These are phyloP conservation scores for Torrubiella hemipterigena DNA, from an alignment of 2,329 filamentous ascomycete species.

Conservation along the genomic window DNA sequence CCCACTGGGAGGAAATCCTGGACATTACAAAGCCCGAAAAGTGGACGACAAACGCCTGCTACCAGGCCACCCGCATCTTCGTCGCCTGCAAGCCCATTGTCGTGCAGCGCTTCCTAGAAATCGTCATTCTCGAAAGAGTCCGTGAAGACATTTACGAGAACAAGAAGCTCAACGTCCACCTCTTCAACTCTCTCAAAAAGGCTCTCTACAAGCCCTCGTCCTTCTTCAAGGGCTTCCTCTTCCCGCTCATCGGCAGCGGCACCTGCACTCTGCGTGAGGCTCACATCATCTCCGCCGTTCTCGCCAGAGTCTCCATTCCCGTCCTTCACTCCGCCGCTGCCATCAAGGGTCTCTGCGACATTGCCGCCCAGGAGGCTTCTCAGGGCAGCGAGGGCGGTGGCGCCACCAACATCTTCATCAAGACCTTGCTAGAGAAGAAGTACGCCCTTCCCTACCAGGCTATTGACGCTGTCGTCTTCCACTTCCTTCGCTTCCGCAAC, in stretches of 20 bases:
- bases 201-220: conserved; percentile 85
- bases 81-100: conserved; percentile 70
- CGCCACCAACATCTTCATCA: conserved; percentile 91
- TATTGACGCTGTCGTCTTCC: conserved; percentile 88
- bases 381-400: conserved; percentile 77
- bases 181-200: conserved; percentile 90
- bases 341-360: conserved; percentile 83
- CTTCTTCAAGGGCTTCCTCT: conserved; percentile 94
- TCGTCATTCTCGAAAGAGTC: conserved; percentile 79
- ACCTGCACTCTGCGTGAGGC: conserved; percentile 91
- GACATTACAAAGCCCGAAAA: conserved; percentile 69
- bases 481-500: conserved; percentile 82
- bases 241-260: conserved; percentile 73
- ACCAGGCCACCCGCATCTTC: conserved; percentile 86
- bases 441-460: conserved; percentile 94
- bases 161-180: conserved; percentile 88
- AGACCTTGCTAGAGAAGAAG: conserved; percentile 86
- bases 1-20: conserved; percentile 81
- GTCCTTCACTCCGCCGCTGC: conserved; percentile 89
- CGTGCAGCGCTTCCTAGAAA: conserved; percentile 76
- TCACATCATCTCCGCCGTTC: conserved; percentile 77
- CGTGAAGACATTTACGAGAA: conserved; percentile 88
- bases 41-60: conserved; percentile 65
- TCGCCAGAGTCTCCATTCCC: conserved; percentile 75
- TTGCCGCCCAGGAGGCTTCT: conserved; percentile 80